Evolutionary conservation across 495 filamentous ascomycete species (phyloP).

Genomic region (Cercophora scortea): DNA sequence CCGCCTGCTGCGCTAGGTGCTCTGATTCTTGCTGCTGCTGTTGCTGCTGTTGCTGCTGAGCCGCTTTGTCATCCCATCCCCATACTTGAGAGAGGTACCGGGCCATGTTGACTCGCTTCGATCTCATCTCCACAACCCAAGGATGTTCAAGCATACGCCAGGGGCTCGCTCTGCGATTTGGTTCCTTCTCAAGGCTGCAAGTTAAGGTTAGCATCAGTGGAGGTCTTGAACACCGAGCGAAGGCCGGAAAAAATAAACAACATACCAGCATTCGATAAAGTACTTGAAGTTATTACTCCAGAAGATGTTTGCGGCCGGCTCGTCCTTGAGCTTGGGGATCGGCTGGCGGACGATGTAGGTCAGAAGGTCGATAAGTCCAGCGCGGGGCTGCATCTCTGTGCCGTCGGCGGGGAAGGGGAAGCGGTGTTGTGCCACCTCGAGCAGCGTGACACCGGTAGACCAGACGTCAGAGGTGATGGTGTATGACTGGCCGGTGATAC

Average conservation of each 20-base stretch:
- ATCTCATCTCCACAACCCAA: constrained; percentile 93
- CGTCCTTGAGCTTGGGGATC: constrained; percentile 93
- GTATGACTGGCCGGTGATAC: constrained; percentile 94
- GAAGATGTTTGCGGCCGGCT: constrained; percentile 68
- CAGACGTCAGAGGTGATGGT: constrained; percentile 98
- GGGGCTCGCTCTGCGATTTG: constrained; percentile 73
- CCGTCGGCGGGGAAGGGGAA: constrained; percentile 98
- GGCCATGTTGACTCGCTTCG: constrained; percentile 94
- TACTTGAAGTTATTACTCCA: constrained; percentile 98
- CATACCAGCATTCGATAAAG: constrained; percentile 98
- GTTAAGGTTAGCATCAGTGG: neutral
- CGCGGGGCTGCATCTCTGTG: constrained; percentile 77
- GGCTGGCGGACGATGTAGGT: constrained; percentile 96
- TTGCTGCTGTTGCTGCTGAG: neutral
- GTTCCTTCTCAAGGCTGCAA: constrained; percentile 86
- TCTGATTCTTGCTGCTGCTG: neutral
- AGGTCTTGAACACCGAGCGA: neutral
- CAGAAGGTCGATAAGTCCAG: constrained; percentile 86
- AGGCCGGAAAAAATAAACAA: constrained; percentile 17
- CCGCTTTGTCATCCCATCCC: constrained; percentile 66
- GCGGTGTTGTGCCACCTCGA: constrained; percentile 95
- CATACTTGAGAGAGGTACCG: constrained; percentile 88
- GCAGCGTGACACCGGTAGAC: constrained; percentile 89
- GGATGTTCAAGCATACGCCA: constrained; percentile 99
- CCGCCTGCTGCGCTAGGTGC: neutral